A percentile compares a stretch with the other conserved stretches of the same genome.
Evolutionary conservation across 1,284 basidiomycete genomes (phyloP).

Genomic region (Ustilago vetiveriae): DNA sequence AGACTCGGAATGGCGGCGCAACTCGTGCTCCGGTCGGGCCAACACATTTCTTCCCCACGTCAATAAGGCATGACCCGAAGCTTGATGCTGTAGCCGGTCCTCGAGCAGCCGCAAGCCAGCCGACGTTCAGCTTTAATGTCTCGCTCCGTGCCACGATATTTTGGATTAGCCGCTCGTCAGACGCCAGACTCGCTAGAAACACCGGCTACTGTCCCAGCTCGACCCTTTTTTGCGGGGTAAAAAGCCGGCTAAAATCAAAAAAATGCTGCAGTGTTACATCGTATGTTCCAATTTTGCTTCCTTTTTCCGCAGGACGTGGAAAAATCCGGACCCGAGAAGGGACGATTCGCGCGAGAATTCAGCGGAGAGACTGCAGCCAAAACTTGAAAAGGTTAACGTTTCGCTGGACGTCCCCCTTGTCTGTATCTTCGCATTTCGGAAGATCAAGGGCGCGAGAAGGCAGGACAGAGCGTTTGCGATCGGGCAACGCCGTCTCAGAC

Average conservation of each 20-base stretch:
- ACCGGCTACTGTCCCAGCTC: conserved; percentile 9
- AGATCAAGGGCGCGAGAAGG: conserved; percentile 28
- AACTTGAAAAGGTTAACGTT: conserved; percentile 14
- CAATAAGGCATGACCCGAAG: background rate
- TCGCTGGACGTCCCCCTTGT: no score
- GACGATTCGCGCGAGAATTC: conserved; percentile 15
- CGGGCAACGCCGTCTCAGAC: conserved; percentile 18
- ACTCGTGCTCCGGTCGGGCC: conserved; percentile 15
- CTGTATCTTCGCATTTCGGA: conserved; percentile 16
- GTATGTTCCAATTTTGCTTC: no score
- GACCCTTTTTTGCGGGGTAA: conserved; percentile 7
- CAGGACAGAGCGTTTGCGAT: conserved; percentile 7
- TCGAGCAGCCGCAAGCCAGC: background rate
- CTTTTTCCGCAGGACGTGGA: no score
- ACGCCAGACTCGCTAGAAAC: background rate
- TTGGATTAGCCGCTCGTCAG: conserved; percentile 16
- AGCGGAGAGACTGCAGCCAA: background rate
- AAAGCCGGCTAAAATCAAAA: conserved; percentile 1
- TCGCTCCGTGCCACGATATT: no score
- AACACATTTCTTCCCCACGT: conserved; percentile 2
- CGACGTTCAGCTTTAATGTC: background rate
- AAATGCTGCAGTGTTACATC: background rate
- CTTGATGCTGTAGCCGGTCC: no score
- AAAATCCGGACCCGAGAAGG: conserved; percentile 36
- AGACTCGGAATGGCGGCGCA: conserved; percentile 18